These are phyloP conservation scores for Parmelia sp. DNA, from an alignment of 495 filamentous ascomycete species.

Conservation along the genomic window DNA sequence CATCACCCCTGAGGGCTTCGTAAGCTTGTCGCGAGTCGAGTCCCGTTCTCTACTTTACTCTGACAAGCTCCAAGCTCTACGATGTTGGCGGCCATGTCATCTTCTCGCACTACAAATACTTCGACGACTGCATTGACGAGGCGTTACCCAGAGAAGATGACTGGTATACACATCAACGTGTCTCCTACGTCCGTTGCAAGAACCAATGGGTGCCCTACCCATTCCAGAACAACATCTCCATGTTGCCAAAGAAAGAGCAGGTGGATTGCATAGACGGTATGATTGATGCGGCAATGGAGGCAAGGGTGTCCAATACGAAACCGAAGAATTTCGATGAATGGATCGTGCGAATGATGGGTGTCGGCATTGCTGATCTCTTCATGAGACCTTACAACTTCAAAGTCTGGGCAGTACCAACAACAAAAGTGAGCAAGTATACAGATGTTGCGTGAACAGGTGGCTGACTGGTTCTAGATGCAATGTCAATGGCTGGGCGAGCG, in stretches of 20 bases:
- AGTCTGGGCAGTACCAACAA: conserved; percentile 98
- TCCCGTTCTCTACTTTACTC: neutral
- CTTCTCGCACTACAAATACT: conserved; percentile 99
- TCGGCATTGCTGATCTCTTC: conserved; percentile 89
- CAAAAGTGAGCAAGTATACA: conserved; percentile 60
- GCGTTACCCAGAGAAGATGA: conserved; percentile 87
- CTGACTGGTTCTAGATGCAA: conserved; percentile 71
- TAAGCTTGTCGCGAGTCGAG: conserved; percentile 41
- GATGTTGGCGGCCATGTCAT: conserved; percentile 99
- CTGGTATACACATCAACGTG: conserved; percentile 97
- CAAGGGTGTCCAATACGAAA: conserved; percentile 79
- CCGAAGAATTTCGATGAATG: conserved; percentile 97
- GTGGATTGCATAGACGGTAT: conserved; percentile 92
- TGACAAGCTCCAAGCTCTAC: conserved; percentile 62
- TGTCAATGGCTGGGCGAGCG: conserved; percentile 98
- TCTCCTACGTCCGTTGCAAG: conserved; percentile 98
- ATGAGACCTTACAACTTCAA: conserved; percentile 99
- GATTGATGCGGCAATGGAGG: conserved; percentile 89
- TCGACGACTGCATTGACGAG: conserved; percentile 97
- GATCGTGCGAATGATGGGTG: conserved; percentile 90
- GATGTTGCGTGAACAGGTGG: conserved; percentile 6
- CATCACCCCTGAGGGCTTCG: conserved; percentile 92
- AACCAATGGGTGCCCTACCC: conserved; percentile 94
- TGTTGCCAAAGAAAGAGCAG: conserved; percentile 96
- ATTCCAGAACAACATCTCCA: conserved; percentile 99